A percentile compares a stretch with the other conserved stretches of the same genome.
phyloP scores from a whole-genome alignment of 208 protist genomes.

The Crithidia brevicula region DNA sequence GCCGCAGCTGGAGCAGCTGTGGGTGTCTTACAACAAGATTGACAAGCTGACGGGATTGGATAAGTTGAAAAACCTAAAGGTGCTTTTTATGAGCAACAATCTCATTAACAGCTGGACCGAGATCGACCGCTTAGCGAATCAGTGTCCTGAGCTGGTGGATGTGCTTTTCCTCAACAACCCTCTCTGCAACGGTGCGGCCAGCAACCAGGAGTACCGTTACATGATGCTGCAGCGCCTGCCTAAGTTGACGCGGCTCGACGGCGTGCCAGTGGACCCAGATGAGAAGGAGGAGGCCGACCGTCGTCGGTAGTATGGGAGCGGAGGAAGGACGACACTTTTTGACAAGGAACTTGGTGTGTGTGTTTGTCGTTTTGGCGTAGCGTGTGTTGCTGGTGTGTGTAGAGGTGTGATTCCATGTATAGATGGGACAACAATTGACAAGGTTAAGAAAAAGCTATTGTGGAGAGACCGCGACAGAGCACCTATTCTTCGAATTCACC shows the following conservation, averaged over 20 bases:
- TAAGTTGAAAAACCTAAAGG: conserved; percentile 91
- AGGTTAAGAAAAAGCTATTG: too few species aligned
- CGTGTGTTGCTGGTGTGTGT: conserved; percentile 5
- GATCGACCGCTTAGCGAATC: conserved; percentile 91
- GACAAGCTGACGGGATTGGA: conserved; percentile 94
- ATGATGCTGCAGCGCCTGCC: conserved; percentile 90
- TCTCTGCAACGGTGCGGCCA: conserved; percentile 74
- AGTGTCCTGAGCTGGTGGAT: conserved; percentile 92
- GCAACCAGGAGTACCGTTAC: conserved; percentile 85
- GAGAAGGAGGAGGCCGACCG: conserved; percentile 92
- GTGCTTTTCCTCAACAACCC: conserved; percentile 95
- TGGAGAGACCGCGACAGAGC: too few species aligned
- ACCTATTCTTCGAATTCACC: too few species aligned
- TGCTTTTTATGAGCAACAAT: conserved; percentile 96
- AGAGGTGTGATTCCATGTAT: not conserved
- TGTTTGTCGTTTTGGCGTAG: not conserved
- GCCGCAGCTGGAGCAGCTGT: conserved; percentile 94
- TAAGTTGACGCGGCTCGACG: conserved; percentile 87
- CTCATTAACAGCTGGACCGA: conserved; percentile 95
- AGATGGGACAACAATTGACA: too few species aligned
- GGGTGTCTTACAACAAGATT: conserved; percentile 97
- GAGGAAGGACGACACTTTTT: not conserved
- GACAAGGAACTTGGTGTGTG: not conserved
- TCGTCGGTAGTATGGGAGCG: conserved; percentile 48
- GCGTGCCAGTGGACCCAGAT: conserved; percentile 86